Evolutionary conservation across 345 rosid species (phyloP).

Genomic region (Kandelia obovata): DNA sequence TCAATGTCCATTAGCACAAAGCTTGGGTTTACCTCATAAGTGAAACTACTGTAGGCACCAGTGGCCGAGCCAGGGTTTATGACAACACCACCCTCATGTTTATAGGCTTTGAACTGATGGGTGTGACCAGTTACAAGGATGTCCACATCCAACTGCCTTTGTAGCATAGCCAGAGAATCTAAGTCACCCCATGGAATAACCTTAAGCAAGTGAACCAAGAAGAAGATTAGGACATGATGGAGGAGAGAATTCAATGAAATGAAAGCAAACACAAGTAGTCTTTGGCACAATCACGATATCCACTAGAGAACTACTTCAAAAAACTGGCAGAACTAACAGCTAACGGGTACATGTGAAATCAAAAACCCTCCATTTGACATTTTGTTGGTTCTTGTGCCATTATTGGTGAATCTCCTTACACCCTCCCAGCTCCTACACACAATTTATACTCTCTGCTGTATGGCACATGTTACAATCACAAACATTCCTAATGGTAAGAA

Average conservation of each 20-base stretch:
- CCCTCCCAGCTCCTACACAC: no score
- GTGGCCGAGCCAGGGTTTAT: conserved; percentile 98
- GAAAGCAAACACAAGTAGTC: not conserved
- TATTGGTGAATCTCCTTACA: no score
- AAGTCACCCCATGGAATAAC: conserved; percentile 98
- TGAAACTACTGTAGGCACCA: conserved; percentile 84
- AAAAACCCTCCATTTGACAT: no score
- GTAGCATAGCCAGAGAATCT: conserved; percentile 93
- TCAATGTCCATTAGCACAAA: conserved; percentile 96
- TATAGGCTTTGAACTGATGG: conserved; percentile 96
- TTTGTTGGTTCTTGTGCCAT: no score
- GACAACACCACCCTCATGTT: conserved; percentile 94
- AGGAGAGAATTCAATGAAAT: not conserved
- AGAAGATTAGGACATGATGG: not conserved
- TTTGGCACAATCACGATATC: no score
- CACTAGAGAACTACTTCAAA: not conserved
- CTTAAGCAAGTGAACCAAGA: conserved; percentile 25
- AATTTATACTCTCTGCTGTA: no score
- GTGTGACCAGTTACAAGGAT: conserved; percentile 94
- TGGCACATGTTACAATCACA: no score
- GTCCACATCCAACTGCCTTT: conserved; percentile 93
- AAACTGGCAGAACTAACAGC: not conserved
- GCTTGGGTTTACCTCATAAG: conserved; percentile 85
- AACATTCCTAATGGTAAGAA: no score
- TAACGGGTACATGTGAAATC: no score